A percentile compares a stretch with the other conserved stretches of the same genome.
Conservation (phyloP, 2,329 filamentous ascomycete genomes). For the Fusarium annulatum region DNA sequence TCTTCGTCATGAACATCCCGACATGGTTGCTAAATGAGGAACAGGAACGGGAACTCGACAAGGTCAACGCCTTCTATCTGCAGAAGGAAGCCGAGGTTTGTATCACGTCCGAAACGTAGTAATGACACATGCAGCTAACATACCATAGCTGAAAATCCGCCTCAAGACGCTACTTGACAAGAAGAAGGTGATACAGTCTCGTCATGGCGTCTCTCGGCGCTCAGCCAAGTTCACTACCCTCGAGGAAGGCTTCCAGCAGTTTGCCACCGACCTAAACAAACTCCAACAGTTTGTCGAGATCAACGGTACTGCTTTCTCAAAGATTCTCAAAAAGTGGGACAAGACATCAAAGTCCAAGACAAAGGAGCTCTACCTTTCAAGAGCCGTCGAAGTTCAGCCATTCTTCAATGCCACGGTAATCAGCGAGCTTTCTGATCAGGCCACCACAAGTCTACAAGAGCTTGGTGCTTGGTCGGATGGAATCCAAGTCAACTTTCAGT, state of each 20-base stretch:
- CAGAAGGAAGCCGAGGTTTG: conserved; percentile 97
- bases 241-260: conserved; percentile 97
- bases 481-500: conserved; percentile 87
- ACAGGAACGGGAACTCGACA: conserved; percentile 96
- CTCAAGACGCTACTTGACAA: conserved; percentile 94
- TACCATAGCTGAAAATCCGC: conserved; percentile 83
- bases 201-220: conserved; percentile 82
- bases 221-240: conserved; percentile 95
- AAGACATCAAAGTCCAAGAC: conserved; percentile 99
- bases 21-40: conserved; percentile 53
- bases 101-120: conserved; percentile 20
- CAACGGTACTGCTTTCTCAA: conserved; percentile 97
- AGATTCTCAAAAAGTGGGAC: conserved; percentile 99
- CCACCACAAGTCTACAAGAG: conserved; percentile 94
- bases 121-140: conserved; percentile 22
- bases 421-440: conserved; percentile 94
- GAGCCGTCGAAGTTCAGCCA: conserved; percentile 96
- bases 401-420: conserved; percentile 99
- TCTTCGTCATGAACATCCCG: conserved; percentile 43
- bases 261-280: conserved; percentile 96
- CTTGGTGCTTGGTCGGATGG: conserved; percentile 97
- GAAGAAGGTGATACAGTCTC: conserved; percentile 88
- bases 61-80: conserved; percentile 97
- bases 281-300: conserved; percentile 98
- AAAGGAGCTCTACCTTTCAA: conserved; percentile 95